A percentile compares a stretch with the other conserved stretches of the same genome.
These are phyloP conservation scores for Stephanodiscus triporus DNA, from an alignment of 108 stramenopile species.

Conservation along the genomic window DNA sequence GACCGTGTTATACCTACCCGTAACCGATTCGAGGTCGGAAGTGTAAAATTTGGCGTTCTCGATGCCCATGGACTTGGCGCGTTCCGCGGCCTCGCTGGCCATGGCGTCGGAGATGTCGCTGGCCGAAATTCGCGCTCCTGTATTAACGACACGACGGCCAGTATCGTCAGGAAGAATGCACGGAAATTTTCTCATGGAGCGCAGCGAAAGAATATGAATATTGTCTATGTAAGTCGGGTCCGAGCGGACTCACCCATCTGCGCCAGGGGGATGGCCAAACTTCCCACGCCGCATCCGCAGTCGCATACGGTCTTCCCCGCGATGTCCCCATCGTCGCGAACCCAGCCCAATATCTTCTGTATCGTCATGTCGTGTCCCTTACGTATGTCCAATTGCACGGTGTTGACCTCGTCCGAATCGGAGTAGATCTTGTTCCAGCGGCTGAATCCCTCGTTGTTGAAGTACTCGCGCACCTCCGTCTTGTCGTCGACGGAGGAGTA, in stretches of 20 bases:
- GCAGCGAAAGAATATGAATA: too few relatives aligned
- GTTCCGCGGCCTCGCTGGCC: conserved; percentile 88
- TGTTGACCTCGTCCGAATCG: conserved; percentile 92
- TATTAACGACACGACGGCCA: not conserved
- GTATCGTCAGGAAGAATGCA: too few relatives aligned
- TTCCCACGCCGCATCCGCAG: conserved; percentile 92
- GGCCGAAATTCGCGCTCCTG: conserved; percentile 88
- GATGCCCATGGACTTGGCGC: conserved; percentile 81
- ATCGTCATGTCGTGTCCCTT: conserved; percentile 96
- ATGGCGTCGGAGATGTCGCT: conserved; percentile 94
- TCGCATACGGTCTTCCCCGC: conserved; percentile 87
- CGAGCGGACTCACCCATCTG: conserved; percentile 87
- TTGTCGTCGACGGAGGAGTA: conserved; percentile 84
- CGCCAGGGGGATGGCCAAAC: conserved; percentile 94
- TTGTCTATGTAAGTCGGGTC: too few relatives aligned
- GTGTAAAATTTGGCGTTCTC: conserved; percentile 88
- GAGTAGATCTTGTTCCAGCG: conserved; percentile 98
- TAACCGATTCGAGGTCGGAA: conserved; percentile 92
- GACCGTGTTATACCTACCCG: conserved; percentile 92
- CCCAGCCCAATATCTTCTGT: conserved; percentile 95
- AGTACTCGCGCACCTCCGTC: conserved; percentile 95
- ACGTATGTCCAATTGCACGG: conserved; percentile 94
- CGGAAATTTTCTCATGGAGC: too few relatives aligned
- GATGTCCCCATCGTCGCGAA: conserved; percentile 85
- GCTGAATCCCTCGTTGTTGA: conserved; percentile 98